Base-by-base conservation (phyloP, 148 eudicot genomes). In the Camellia sinensis region DNA sequence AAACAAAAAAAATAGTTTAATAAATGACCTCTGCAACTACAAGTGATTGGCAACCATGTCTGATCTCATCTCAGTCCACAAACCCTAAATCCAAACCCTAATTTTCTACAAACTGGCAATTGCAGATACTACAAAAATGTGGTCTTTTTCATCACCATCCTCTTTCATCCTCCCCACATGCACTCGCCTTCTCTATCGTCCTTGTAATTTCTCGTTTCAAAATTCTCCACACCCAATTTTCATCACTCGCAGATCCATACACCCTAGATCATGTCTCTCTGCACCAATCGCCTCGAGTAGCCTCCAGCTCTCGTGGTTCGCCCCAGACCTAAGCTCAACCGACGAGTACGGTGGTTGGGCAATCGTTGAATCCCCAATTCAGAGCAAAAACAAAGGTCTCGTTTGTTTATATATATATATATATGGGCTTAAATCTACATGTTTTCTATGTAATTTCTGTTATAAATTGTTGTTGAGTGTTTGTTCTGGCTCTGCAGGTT, bases 261-360 rank as follows among this genome's bases (percentile, higher is more conserved):
- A 61, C 76, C 80, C 77, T 56, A 67, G 73, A 15, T 8, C 83
- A 71, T 80, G 85, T 22, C 19, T 85, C 21, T 80, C 85, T 77
- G 78, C 86, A 52, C 80, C 93, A 45, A 43, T 82, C 57, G 48
- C 89, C 29, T 65, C 76, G 48, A 78, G 75, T 0, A 70, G 77
- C 71, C 53, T 80, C 4, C 81, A 87, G 12, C 13, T 84, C 54
- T 86, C 94, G 0, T 94, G 97, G 98, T 17, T 83, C 40, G 48
- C 78, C 19, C 74, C 86, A 18, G 88, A 82, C 73, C 77, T 78
- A 41, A n/a, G 44, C 56, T 66, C 18, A 14, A n/a, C 72, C 62
- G 90, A 90, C 64, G 88, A 74, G 7, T 92, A 78, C 53, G 89
- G 88, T 78, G 98, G 98, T n/a, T 95, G 98, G 98, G 87, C 77